These are phyloP conservation scores for Saccharomycopsis sp. DNA, from an alignment of 805 yeast genomes.

Conservation along the genomic window DNA sequence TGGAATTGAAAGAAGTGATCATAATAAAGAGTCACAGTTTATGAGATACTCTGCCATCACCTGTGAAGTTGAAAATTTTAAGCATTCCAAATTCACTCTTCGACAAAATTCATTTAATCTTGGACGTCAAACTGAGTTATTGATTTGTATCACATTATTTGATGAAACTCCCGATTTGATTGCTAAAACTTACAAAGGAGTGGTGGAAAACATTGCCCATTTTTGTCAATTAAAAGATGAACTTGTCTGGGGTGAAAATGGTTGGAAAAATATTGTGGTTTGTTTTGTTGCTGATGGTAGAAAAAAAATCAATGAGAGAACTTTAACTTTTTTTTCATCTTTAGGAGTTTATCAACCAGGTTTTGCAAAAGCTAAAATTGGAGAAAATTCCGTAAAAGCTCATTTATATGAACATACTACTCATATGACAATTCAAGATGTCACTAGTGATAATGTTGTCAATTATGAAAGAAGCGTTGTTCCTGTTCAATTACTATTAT, in stretches of 20 bases:
- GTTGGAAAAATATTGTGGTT: constrained; percentile 92
- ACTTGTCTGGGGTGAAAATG: constrained; percentile 55
- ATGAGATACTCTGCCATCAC: constrained; percentile 94
- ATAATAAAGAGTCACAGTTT: constrained; percentile 59
- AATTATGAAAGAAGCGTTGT: constrained; percentile 57
- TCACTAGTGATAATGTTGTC: constrained; percentile 34
- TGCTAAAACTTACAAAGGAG: constrained; percentile 83
- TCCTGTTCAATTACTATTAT: constrained; percentile 84
- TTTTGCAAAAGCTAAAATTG: constrained; percentile 84
- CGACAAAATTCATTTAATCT: constrained; percentile 71
- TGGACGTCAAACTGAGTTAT: constrained; percentile 75
- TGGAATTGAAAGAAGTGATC: constrained; percentile 29
- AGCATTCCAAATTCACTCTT: constrained; percentile 53
- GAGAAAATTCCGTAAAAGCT: constrained; percentile 67
- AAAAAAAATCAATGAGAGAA: constrained; percentile 64
- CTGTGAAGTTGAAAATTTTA: constrained; percentile 74
- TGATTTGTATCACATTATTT: constrained; percentile 83
- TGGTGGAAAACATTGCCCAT: constrained; percentile 76
- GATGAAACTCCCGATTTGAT: constrained; percentile 77
- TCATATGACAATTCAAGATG: constrained; percentile 54
- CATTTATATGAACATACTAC: constrained; percentile 93
- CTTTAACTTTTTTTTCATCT: constrained; percentile 73
- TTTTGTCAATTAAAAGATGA: constrained; percentile 50
- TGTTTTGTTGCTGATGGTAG: constrained; percentile 90
- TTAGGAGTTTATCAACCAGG: constrained; percentile 93